Base-by-base conservation (phyloP, 805 yeast species). In the Sugiyamaella qingdaonensis region DNA sequence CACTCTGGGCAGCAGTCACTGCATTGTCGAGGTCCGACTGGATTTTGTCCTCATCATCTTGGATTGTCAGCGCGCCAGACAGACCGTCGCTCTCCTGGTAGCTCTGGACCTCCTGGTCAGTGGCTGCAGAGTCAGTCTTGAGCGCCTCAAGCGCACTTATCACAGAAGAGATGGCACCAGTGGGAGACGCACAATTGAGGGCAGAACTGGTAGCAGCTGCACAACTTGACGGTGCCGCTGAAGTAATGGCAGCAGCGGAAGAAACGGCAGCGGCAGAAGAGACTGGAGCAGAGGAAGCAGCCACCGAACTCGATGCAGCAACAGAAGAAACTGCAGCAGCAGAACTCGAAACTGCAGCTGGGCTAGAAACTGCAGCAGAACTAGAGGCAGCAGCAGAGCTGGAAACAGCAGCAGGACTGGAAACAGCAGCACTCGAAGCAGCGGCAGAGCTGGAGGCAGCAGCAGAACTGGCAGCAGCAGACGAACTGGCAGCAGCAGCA, bases 61-160 rank as follows among this genome's bases (percentile, higher is more conserved):
- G 69, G 57, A 65, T 64, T 37, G 46, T 53, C 9, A 64, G 59
- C 18, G 68, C 69, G 37, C 64, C 68, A 19, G 16, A 21, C 18
- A 64, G 55, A 44, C 69, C 68, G 27, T 54, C 54, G 10, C 51
- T 27, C 18, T 27, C 31, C n/a, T 16, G 35, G 32, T 52, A 56
- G 18, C 42, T 29, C 49, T 52, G 31, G 46, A 48, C 54, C 10
- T 31, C 29, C 18, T 49, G 31, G 42, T 48, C 58, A 33, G 48
- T 54, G 29, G 36, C 13, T 19, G 29, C 39, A 32, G 50, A 31
- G 37, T 56, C 59, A 19, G 39, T 18, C 24, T 46, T 10, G 42
- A 49, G 52, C 37, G 42, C 34, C 10, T 13, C 56, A 52, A 52
- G 46, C n/a, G 48, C 51, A 27, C 63, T 32, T 14, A 39, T 31